These are phyloP conservation scores for Sungouiozyma ichnusensis DNA, from an alignment of 805 yeast species.

Conservation along the genomic window DNA sequence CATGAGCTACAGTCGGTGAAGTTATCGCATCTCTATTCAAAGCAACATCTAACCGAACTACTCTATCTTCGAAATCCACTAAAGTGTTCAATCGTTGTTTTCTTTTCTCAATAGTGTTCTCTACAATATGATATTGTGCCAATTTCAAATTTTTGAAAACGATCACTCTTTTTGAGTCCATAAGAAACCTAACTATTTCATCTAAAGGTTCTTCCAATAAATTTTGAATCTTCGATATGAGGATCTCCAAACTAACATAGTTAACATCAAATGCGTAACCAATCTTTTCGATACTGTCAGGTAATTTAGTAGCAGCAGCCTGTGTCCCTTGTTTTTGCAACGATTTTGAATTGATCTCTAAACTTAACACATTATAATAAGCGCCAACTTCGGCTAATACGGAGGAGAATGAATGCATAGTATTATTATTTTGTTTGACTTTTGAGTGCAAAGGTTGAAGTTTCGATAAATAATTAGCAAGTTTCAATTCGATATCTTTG, in stretches of 20 bases:
- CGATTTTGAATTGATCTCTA: conserved; percentile 38
- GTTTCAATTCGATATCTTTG: conserved; percentile 28
- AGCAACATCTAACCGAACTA: conserved; percentile 24
- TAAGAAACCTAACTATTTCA: conserved; percentile 28
- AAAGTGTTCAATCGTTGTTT: conserved; percentile 23
- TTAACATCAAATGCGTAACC: conserved; percentile 80
- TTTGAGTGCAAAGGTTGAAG: conserved; percentile 21
- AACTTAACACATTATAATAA: conserved; percentile 47
- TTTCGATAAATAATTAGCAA: conserved; percentile 26
- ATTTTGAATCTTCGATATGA: conserved; percentile 32
- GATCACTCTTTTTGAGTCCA: conserved; percentile 34
- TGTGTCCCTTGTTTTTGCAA: not conserved
- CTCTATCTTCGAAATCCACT: conserved; percentile 27
- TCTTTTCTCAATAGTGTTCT: conserved; percentile 31
- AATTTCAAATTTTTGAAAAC: conserved; percentile 51
- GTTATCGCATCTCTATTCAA: conserved; percentile 26
- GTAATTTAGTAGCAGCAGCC: conserved; percentile 19
- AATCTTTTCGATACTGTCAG: conserved; percentile 56
- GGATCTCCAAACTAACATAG: conserved; percentile 40
- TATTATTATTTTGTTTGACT: conserved; percentile 22
- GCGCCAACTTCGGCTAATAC: conserved; percentile 75
- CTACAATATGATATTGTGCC: conserved; percentile 37
- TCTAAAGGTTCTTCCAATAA: conserved; percentile 31
- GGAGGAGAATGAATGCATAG: conserved; percentile 44
- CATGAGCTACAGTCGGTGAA: not conserved